Base-by-base conservation (phyloP, 208 protist species). In the Leishmania major region DNA sequence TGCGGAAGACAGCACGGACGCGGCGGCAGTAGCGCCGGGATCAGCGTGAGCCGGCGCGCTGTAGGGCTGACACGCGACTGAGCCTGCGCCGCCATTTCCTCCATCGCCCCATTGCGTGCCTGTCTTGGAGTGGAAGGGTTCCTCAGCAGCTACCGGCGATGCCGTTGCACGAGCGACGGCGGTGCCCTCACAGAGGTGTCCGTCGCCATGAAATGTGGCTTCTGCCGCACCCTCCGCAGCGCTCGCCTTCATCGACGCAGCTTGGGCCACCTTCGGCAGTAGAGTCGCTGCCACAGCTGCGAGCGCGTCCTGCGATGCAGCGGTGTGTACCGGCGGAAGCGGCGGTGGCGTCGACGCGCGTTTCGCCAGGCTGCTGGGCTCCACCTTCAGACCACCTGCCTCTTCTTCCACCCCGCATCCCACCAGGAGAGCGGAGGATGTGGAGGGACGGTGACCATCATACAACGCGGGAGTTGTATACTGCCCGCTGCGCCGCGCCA, bases 271-370 rank as follows among this genome's bases (percentile, higher is more conserved):
- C 25, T 17, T 64, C 22, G 82, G 70, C 59, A 81, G 76, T 53
- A 81, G 37, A 7, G 76, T 67, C 40, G 82, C 76, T 25, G 53
- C 72, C 69, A 85, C 45, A 3, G 43, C 82, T 10, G 31, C 77
- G n/a, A 81, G 59, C 11, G 53, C 82, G n/a, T 43, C 74, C 45
- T 69, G 43, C 40, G 70, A 70, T 19, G 72, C 82, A 2, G 82
- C 60, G 11, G 77, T 78, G 13, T 62, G 82, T 60, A 67, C 35
- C 47, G 75, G 69, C 17, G 82, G 76, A 49, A 40, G 66, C 43
- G 67, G 76, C 19, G 81, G 72, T 60, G 62, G 73, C 67, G 28
- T 28, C 37, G 35, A 62, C 53, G 53, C 35, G 15, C 15, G 51
- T 7, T 35, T 47, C 15, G 31, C 47, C 19, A 31, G 31, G 73